Base-by-base conservation (phyloP, 2,329 filamentous ascomycete genomes). In the Colletotrichum graminicola region DNA sequence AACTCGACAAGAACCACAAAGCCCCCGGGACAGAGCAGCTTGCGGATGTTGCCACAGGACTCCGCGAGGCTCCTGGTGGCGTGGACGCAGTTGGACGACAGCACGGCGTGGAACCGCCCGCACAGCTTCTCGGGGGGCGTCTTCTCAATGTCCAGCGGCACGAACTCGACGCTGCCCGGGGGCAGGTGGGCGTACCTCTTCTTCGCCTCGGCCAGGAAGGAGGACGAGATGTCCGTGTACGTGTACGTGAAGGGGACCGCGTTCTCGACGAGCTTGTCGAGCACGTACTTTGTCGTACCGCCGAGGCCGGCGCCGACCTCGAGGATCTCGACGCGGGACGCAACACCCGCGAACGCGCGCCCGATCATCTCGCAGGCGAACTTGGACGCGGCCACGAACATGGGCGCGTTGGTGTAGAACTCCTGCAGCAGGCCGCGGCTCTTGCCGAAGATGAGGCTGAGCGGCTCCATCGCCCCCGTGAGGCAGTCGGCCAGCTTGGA, bases 301-400 rank as follows among this genome's bases (percentile, higher is more conserved):
- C 61, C 61, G 47, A 52, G 47, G 5, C 61, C 61, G 7, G 61
- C 61, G 14, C 61, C 61, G 47, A 63, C 34, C 36, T 94, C 90
- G 73, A 93, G 91, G 73, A 86, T 80, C 34, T 36, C 34, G 34
- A 36, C 34, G 34, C 34, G n/a, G n/a, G n/a, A n/a, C n/a, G n/a
- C n/a, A n/a, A 10, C 34, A 8, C 34, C 34, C 5, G 34, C 10
- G 34, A 36, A 36, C 10, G 34, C 34, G 34, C 34, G 34, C 10
- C 34, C 34, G 10, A 36, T 36, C 2, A 36, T 8, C 10, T 36
- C 34, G 8, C 34, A 36, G 34, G 34, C 34, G 10, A 36, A 36
- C 34, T 6, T 36, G 2, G 34, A 36, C 34, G 34, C 34, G 5
- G 34, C 5, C 5, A 36, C 34, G 10, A 36, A 36, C 34, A 36